Evolutionary conservation across 441 rosid genomes (phyloP).

Genomic region (Brassica hybrid): DNA sequence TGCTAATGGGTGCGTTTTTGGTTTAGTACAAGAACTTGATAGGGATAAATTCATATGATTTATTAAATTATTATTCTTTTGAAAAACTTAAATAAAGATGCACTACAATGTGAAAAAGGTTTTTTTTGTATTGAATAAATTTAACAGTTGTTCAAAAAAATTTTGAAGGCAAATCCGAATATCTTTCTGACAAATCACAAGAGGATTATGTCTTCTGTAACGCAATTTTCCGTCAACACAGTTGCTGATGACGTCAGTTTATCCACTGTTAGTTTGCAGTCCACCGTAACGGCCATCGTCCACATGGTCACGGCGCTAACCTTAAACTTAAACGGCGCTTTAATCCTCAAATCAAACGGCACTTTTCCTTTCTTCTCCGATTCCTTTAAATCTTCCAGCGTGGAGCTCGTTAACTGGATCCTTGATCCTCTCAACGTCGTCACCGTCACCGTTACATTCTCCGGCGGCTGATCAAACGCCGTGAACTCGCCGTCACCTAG

Average conservation of each 20-base stretch:
- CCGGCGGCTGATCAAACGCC: conserved; percentile 57
- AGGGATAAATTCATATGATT: too few species aligned
- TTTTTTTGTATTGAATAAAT: too few species aligned
- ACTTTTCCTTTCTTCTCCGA: conserved; percentile 45
- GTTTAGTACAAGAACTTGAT: too few species aligned
- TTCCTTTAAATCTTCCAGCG: conserved; percentile 33
- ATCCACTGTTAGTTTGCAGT: conserved; percentile 70
- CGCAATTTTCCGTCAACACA: conserved; percentile 54
- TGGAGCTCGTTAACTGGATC: conserved; percentile 47
- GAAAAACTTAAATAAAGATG: too few species aligned
- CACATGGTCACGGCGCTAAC: conserved; percentile 68
- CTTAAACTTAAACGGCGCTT: conserved; percentile 64
- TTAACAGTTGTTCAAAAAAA: too few species aligned
- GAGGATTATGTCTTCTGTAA: conserved; percentile 46
- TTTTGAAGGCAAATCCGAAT: too few species aligned
- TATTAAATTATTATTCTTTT: too few species aligned
- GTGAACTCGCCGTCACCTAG: conserved; percentile 58
- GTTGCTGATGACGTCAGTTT: conserved; percentile 55
- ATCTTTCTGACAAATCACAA: conserved; percentile 35
- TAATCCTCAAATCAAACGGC: too few species aligned
- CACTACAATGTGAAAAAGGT: too few species aligned
- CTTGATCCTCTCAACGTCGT: conserved; percentile 48
- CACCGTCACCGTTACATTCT: conserved; percentile 55
- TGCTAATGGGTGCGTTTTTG: too few species aligned
- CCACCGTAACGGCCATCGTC: conserved; percentile 61